Percentiles rank a stretch among this genome's conserved stretches.
Conservation (phyloP, 108 stramenopile genomes). For the Aurantiochytrium sp. region DNA sequence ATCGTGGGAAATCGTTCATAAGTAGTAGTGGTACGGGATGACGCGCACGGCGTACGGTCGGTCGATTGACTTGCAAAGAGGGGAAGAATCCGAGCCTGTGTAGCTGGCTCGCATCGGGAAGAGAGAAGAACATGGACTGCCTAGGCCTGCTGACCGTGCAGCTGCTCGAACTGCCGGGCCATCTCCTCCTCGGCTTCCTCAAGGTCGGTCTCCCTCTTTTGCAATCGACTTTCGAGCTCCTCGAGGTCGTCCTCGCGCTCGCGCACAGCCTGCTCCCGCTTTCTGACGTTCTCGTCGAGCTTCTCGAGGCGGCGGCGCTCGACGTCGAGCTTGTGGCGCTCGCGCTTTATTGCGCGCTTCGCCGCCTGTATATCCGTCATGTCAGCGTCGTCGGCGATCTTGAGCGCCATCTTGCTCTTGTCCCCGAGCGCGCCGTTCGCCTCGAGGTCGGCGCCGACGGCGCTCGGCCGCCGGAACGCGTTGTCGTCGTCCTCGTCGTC, state of each 20-base stretch:
- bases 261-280: neutral
- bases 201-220: neutral
- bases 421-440: neutral
- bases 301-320: neutral
- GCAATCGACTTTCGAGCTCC: neutral
- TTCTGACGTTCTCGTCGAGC: neutral
- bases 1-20: too few relatives aligned
- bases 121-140: too few relatives aligned
- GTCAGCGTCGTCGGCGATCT: too few relatives aligned
- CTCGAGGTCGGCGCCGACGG: neutral
- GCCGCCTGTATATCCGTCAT: too few relatives aligned
- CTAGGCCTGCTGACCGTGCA: neutral
- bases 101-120: too few relatives aligned
- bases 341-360: neutral
- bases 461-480: neutral
- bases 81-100: too few relatives aligned
- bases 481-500: neutral
- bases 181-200: neutral
- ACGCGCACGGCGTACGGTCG: too few relatives aligned
- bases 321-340: neutral
- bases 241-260: constrained; percentile 3
- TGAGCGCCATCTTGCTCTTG: neutral
- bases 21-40: too few relatives aligned
- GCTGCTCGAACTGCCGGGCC: neutral
- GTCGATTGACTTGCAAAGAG: too few relatives aligned